Conservation (phyloP, 805 yeast species). For the Metschnikowia reukaufii region DNA sequence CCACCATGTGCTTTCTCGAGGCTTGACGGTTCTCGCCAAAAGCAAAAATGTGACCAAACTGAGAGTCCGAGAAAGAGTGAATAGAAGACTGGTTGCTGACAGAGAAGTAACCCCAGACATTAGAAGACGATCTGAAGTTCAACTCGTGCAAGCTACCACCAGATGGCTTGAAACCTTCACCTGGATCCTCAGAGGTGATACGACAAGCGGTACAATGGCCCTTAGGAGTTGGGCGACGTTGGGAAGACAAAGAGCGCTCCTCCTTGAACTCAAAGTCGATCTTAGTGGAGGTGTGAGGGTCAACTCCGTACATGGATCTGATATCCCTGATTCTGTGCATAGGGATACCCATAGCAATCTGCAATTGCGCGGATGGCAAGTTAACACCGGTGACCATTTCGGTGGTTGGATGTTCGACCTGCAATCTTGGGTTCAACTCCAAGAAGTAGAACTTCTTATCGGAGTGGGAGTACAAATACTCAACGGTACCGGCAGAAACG, state of each 20-base stretch:
- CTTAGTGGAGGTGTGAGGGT: slow-evolving; percentile 86
- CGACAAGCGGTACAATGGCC: slow-evolving; percentile 99
- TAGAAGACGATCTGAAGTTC: slow-evolving; percentile 94
- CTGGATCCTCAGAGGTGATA: slow-evolving; percentile 98
- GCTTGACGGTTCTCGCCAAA: slow-evolving; percentile 98
- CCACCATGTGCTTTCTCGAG: slow-evolving; percentile 98
- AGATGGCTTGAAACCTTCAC: slow-evolving; percentile 98
- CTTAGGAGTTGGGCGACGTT: slow-evolving; percentile 91
- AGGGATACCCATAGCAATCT: slow-evolving; percentile 99
- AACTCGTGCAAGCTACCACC: slow-evolving; percentile 96
- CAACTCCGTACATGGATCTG: slow-evolving; percentile 89
- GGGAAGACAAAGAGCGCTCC: slow-evolving; percentile 69
- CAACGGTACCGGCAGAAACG: slow-evolving; percentile 99
- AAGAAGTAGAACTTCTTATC: slow-evolving; percentile 95
- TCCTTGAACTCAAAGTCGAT: slow-evolving; percentile 87
- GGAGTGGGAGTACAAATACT: slow-evolving; percentile 89
- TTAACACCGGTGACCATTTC: slow-evolving; percentile 99
- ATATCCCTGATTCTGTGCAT: slow-evolving; percentile 93
- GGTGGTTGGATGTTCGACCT: slow-evolving; percentile 99
- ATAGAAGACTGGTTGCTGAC: slow-evolving; percentile 96
- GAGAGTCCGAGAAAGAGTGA: slow-evolving; percentile 97
- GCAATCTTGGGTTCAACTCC: slow-evolving; percentile 97
- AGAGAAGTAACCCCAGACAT: slow-evolving; percentile 99
- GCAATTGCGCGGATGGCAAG: slow-evolving; percentile 97
- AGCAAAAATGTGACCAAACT: slow-evolving; percentile 98